phyloP scores from a whole-genome alignment of 2,329 filamentous ascomycete genomes.

The Trichoderma sp. region DNA sequence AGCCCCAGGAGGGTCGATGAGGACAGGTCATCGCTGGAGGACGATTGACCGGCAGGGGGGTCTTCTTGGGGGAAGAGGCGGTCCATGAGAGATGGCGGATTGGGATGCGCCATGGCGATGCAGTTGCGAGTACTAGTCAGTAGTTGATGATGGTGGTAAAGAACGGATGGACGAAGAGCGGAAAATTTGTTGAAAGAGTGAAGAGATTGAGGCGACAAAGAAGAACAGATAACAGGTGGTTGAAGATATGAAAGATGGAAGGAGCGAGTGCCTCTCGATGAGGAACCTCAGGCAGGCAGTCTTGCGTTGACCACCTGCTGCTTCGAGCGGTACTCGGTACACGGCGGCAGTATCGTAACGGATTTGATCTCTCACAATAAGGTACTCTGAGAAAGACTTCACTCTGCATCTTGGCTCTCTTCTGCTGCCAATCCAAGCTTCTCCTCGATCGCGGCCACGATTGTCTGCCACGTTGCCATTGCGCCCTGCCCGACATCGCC shows the following conservation, averaged over 20 bases:
- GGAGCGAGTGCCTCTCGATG: too few relatives aligned
- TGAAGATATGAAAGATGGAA: too few relatives aligned
- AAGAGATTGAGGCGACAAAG: not conserved
- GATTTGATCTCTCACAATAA: not conserved
- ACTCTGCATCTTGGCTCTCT: not conserved
- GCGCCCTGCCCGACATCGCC: conserved; percentile 80
- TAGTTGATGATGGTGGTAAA: not conserved
- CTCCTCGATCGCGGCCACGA: conserved; percentile 67
- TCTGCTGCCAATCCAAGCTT: conserved; percentile 41
- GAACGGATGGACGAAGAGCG: not conserved
- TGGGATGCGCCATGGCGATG: not conserved
- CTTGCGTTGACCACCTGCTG: too few relatives aligned
- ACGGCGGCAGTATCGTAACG: too few relatives aligned
- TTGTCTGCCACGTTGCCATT: conserved; percentile 79
- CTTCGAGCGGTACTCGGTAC: too few relatives aligned
- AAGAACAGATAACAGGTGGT: too few relatives aligned
- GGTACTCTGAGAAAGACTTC: not conserved
- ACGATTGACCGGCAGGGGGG: not conserved
- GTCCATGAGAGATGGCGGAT: not conserved
- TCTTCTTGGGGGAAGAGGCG: not conserved
- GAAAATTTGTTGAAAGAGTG: not conserved
- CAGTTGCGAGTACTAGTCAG: not conserved
- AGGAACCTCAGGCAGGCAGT: too few relatives aligned
- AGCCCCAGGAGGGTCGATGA: conserved; percentile 37
- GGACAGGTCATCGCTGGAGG: conserved; percentile 19